Evolutionary conservation across 495 filamentous ascomycete genomes (phyloP).

Genomic region (Xylaria palmicola): DNA sequence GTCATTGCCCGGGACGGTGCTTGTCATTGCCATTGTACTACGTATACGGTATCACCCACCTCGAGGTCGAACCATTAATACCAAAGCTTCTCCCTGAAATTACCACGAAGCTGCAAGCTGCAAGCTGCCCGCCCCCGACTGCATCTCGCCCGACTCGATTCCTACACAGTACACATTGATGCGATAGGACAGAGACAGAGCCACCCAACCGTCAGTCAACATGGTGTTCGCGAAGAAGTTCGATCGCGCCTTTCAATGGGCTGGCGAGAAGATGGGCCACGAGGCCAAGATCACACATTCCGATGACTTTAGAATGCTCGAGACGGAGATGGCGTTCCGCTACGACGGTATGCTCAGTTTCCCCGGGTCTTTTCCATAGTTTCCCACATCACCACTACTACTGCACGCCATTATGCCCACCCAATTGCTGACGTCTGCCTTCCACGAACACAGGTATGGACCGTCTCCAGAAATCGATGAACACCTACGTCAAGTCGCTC

Average conservation of each 20-base stretch:
- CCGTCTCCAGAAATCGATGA: constrained; percentile 86
- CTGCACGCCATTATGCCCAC: background rate
- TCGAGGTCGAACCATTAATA: no score
- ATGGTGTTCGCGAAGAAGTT: constrained; percentile 98
- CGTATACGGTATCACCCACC: no score
- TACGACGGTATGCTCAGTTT: constrained; percentile 70
- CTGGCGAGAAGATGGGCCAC: constrained; percentile 92
- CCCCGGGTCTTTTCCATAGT: background rate
- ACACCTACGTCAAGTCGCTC: constrained; percentile 83
- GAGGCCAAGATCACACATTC: constrained; percentile 86
- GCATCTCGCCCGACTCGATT: no score
- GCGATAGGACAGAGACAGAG: background rate
- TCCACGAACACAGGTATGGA: constrained; percentile 76
- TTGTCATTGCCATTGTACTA: no score
- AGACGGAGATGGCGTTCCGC: constrained; percentile 88
- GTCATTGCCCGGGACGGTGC: no score
- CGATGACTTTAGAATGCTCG: constrained; percentile 90
- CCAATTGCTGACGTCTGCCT: background rate
- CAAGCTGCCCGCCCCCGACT: no score
- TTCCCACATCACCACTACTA: background rate
- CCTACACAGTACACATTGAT: no score
- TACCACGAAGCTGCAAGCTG: no score
- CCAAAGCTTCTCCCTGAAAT: no score
- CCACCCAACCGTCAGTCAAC: constrained; percentile 9
- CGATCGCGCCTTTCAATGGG: constrained; percentile 98